Evolutionary conservation across 768 basidiomycete species (phyloP).

Genomic region (Macrolepiota dolichaula): DNA sequence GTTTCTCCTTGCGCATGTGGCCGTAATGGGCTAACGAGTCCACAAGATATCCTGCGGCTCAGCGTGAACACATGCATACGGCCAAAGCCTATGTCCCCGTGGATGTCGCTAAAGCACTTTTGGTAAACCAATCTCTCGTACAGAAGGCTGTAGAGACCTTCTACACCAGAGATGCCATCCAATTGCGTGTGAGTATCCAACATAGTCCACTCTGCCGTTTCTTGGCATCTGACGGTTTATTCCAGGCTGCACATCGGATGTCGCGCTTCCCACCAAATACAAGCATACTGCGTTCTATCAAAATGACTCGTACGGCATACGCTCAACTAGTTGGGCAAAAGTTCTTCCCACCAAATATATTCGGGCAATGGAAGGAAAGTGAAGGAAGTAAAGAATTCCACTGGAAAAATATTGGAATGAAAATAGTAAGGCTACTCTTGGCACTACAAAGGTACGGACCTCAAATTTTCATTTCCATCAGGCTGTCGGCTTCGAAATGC

Average conservation of each 20-base stretch:
- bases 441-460: not conserved
- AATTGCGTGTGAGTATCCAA: conserved; percentile 66
- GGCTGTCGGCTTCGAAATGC: conserved; percentile 96
- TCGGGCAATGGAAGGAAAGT: conserved; percentile 66
- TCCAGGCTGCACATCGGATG: conserved; percentile 88
- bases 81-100: conserved; percentile 78
- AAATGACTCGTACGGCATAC: conserved; percentile 88
- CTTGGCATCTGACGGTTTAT: not conserved
- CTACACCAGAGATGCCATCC: conserved; percentile 91
- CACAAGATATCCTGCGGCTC: conserved; percentile 66
- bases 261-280: conserved; percentile 79
- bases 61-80: conserved; percentile 66
- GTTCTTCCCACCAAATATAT: conserved; percentile 88
- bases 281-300: conserved; percentile 56
- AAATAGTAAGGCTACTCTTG: conserved; percentile 57
- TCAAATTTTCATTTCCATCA: conserved; percentile 25
- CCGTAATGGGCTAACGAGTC: not conserved
- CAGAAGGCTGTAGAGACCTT: conserved; percentile 91
- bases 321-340: conserved; percentile 91
- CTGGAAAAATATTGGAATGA: conserved; percentile 88
- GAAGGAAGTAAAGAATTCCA: conserved; percentile 69
- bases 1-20: not conserved
- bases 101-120: conserved; percentile 75
- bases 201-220: not conserved
- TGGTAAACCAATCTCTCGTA: conserved; percentile 60